Evolutionary conservation across 192 early-diverging fungal species (phyloP).

Genomic region (Chytriomyces hyalinus): DNA sequence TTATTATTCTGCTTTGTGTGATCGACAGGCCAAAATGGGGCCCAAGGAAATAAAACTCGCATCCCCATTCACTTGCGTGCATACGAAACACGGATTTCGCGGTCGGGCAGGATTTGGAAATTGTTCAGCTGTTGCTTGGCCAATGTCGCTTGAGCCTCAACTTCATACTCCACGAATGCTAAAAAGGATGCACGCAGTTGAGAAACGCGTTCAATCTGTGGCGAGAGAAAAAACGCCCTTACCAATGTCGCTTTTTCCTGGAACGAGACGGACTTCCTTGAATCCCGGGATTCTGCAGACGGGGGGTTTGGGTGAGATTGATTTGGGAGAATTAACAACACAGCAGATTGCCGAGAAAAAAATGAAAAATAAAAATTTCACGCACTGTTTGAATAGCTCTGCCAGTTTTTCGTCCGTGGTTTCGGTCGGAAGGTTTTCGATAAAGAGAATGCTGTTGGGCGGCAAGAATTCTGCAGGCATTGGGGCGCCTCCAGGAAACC

Average conservation of each 20-base stretch:
- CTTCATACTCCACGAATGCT: constrained; percentile 96
- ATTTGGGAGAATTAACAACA: neutral
- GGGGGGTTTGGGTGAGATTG: neutral
- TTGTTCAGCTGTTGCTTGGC: constrained; percentile 77
- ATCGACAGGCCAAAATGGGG: too few species aligned
- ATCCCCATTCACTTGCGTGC: constrained; percentile 64
- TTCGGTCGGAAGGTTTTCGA: constrained; percentile 83
- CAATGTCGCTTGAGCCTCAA: constrained; percentile 77
- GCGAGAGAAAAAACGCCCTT: constrained; percentile 3
- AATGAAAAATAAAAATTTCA: neutral
- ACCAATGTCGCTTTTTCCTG: constrained; percentile 85
- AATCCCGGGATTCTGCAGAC: constrained; percentile 74
- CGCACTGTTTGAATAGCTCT: constrained; percentile 77
- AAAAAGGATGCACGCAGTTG: neutral
- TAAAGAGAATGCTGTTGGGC: constrained; percentile 93
- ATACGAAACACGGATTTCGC: constrained; percentile 83
- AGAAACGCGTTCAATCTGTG: constrained; percentile 7
- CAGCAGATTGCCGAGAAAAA: constrained; percentile 26
- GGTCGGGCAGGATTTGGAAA: constrained; percentile 66
- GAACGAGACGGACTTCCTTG: constrained; percentile 94
- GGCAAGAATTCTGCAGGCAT: constrained; percentile 76
- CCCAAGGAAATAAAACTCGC: too few species aligned
- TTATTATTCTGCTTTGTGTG: too few species aligned
- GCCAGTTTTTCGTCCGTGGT: constrained; percentile 67
- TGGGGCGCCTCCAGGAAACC: constrained; percentile 42